These are phyloP conservation scores for Parmelia sp. DNA, from an alignment of 495 filamentous ascomycete species.

Conservation along the genomic window DNA sequence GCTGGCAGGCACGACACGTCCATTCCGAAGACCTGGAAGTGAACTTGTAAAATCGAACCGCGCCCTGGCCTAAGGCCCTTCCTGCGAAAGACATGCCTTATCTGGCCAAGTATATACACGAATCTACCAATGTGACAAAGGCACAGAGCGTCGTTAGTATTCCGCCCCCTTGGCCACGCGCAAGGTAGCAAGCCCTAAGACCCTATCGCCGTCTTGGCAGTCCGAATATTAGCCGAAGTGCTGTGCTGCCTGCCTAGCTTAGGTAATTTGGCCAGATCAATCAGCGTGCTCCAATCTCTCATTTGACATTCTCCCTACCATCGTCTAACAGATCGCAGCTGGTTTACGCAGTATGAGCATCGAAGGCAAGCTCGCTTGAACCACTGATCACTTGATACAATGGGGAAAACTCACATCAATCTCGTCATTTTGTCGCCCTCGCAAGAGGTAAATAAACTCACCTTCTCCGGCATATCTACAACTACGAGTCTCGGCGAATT, in stretches of 20 bases:
- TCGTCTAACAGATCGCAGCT: background rate
- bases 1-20: slow-evolving; percentile 19
- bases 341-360: background rate
- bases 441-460: slow-evolving; percentile 47
- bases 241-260: no score
- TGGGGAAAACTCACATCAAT: slow-evolving; percentile 22
- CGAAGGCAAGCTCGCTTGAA: background rate
- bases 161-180: no score
- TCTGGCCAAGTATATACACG: background rate
- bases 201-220: no score
- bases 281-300: background rate
- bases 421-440: slow-evolving; percentile 63
- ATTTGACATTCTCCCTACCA: background rate
- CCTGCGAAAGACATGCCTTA: slow-evolving; percentile 22
- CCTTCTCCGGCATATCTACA: slow-evolving; percentile 46
- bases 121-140: no score
- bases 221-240: no score
- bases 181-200: no score
- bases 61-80: slow-evolving; percentile 34
- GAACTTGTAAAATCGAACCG: no score
- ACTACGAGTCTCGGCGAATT: slow-evolving; percentile 54
- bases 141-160: no score
- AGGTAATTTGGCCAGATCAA: background rate
- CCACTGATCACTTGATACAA: background rate
- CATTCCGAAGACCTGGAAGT: background rate